Conservation (phyloP, 768 basidiomycete genomes). For the Phanerodontia chrysosporium region DNA sequence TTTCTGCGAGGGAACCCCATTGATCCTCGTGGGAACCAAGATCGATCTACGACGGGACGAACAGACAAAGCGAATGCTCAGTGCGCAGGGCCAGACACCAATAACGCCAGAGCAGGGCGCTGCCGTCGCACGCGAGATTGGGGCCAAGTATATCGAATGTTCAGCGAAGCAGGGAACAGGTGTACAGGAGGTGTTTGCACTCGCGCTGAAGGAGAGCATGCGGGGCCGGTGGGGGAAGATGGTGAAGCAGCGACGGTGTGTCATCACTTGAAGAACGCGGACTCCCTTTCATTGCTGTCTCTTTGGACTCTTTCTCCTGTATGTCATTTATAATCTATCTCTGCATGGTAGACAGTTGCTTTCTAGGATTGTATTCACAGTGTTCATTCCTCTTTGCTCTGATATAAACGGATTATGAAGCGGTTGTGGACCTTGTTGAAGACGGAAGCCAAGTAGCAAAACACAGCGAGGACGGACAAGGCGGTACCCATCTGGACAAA, state of each 20-base stretch:
- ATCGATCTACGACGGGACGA: conserved; percentile 88
- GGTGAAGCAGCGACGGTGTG: conserved; percentile 66
- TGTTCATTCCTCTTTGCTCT: conserved; percentile 2
- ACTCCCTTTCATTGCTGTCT: too few species aligned
- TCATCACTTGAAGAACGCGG: conserved; percentile 40
- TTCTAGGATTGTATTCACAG: conserved; percentile 9
- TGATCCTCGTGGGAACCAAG: conserved; percentile 92
- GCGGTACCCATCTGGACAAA: conserved; percentile 35
- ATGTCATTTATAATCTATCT: conserved; percentile 4
- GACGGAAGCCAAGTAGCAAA: neutral
- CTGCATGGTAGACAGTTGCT: neutral
- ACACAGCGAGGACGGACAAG: conserved; percentile 21
- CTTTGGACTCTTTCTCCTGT: neutral
- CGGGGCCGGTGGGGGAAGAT: conserved; percentile 73
- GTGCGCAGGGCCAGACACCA: conserved; percentile 84
- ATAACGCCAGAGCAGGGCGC: conserved; percentile 80
- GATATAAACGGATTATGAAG: neutral
- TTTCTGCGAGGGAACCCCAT: conserved; percentile 85
- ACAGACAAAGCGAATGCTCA: conserved; percentile 80
- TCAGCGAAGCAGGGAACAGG: conserved; percentile 88
- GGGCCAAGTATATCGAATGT: conserved; percentile 91
- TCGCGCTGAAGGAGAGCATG: conserved; percentile 88
- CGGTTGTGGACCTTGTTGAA: neutral
- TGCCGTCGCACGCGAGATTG: conserved; percentile 87
- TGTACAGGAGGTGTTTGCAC: conserved; percentile 88